These are phyloP conservation scores for Effrenium voratum DNA, from an alignment of 73 alveolate species.

Conservation along the genomic window DNA sequence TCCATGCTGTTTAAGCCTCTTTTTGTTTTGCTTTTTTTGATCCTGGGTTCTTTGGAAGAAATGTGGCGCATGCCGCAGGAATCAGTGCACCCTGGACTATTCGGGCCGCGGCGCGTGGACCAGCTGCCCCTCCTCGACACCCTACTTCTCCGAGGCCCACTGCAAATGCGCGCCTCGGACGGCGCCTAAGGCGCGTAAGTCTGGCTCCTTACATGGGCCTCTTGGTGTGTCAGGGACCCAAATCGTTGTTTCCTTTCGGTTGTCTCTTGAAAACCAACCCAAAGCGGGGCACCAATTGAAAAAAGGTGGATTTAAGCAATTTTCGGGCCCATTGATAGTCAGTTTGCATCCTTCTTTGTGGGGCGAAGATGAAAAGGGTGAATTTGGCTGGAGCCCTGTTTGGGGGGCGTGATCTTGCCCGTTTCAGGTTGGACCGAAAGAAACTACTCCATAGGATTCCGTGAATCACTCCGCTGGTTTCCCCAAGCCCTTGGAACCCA, in stretches of 20 bases:
- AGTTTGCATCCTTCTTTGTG: background rate
- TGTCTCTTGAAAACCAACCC: background rate
- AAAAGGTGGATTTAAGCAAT: background rate
- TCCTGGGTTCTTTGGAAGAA: background rate
- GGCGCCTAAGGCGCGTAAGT: background rate
- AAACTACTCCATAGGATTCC: too few species aligned
- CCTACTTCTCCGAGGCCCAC: slow-evolving; percentile 66
- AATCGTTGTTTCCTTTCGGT: background rate
- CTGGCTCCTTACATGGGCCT: background rate
- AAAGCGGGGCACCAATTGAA: background rate
- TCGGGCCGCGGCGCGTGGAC: slow-evolving; percentile 87
- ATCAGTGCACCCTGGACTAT: slow-evolving; percentile 87
- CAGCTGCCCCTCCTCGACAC: slow-evolving; percentile 33
- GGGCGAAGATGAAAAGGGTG: too few species aligned
- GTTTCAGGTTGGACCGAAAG: too few species aligned
- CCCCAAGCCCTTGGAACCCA: too few species aligned
- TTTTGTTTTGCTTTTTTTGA: too few species aligned
- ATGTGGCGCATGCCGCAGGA: background rate
- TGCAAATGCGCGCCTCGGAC: slow-evolving; percentile 61
- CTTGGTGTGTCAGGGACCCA: background rate
- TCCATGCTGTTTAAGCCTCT: background rate
- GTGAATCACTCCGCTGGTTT: too few species aligned
- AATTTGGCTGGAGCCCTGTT: too few species aligned
- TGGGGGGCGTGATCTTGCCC: too few species aligned
- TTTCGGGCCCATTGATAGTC: background rate